Percentiles rank a stretch among this genome's conserved stretches.
phyloP scores from a whole-genome alignment of 441 rosid species.

The Metrosideros polymorpha region DNA sequence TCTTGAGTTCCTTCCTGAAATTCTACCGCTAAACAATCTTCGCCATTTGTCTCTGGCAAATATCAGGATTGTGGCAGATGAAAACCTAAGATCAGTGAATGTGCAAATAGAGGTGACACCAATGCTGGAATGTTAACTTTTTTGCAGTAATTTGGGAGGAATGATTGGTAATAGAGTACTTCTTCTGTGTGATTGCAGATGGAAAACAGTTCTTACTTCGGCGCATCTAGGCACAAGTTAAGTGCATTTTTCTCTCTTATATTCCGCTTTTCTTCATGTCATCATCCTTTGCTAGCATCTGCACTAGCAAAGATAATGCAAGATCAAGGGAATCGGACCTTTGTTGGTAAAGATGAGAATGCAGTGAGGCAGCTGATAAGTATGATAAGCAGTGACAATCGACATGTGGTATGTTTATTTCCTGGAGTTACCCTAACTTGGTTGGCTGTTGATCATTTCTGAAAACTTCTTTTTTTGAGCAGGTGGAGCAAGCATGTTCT shows the following conservation, averaged over 20 bases:
- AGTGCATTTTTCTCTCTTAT: constrained; percentile 98
- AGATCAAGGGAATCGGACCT: constrained; percentile 81
- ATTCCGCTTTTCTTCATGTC: constrained; percentile 97
- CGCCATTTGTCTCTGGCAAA: constrained; percentile 90
- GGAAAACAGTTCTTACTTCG: constrained; percentile 92
- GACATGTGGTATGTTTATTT: constrained; percentile 68
- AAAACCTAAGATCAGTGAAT: constrained; percentile 75
- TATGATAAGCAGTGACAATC: constrained; percentile 93
- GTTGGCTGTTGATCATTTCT: constrained; percentile 4
- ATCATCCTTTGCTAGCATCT: constrained; percentile 96
- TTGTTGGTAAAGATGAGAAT: constrained; percentile 97
- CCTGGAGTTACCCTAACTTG: neutral
- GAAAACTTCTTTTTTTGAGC: constrained; percentile 20
- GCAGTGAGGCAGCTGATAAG: constrained; percentile 98
- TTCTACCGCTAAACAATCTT: constrained; percentile 80
- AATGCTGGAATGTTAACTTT: neutral
- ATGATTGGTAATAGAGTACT: neutral
- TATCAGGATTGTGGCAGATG: constrained; percentile 86
- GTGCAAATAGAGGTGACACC: constrained; percentile 84
- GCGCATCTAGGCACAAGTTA: constrained; percentile 85
- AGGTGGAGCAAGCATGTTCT: constrained; percentile 97
- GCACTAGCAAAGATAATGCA: constrained; percentile 94
- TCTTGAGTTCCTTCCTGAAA: constrained; percentile 95
- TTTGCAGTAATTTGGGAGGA: neutral
- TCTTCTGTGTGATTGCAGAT: constrained; percentile 38